Evolutionary conservation across 2,329 filamentous ascomycete species (phyloP).

Genomic region (Ascochyta lentis): DNA sequence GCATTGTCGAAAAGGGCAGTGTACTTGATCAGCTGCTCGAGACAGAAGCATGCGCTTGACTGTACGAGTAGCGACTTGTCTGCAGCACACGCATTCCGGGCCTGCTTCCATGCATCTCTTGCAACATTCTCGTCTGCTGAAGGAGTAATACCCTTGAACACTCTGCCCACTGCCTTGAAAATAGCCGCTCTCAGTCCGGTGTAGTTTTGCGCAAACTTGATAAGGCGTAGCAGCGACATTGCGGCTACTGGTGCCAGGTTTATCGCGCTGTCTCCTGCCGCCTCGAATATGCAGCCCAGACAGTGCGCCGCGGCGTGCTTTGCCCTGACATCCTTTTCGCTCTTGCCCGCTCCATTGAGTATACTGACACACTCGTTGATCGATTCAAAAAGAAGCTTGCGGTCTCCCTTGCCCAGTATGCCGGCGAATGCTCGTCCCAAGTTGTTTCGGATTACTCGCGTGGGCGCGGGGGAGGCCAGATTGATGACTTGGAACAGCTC

Average conservation of each 20-base stretch:
- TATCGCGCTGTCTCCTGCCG: constrained; percentile 93
- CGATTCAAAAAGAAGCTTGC: constrained; percentile 91
- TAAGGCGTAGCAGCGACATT: constrained; percentile 73
- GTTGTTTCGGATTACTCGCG: constrained; percentile 88
- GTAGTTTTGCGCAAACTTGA: constrained; percentile 81
- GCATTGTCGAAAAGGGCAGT: constrained; percentile 87
- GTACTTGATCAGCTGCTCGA: constrained; percentile 73
- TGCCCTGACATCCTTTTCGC: constrained; percentile 76
- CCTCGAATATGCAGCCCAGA: constrained; percentile 85
- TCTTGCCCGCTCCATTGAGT: constrained; percentile 72
- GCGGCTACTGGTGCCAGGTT: constrained; percentile 79
- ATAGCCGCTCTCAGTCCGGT: constrained; percentile 81
- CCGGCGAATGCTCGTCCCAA: constrained; percentile 82
- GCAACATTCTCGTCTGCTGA: constrained; percentile 84
- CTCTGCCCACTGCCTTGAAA: constrained; percentile 76
- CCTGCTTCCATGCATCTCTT: constrained; percentile 94
- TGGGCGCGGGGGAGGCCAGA: constrained; percentile 79
- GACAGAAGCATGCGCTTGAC: constrained; percentile 76
- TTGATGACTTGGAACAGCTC: constrained; percentile 94
- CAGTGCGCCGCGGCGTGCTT: constrained; percentile 90
- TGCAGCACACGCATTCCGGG: constrained; percentile 73
- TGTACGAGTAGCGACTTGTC: constrained; percentile 88
- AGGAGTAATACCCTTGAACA: constrained; percentile 74
- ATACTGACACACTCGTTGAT: constrained; percentile 85
- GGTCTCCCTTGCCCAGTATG: constrained; percentile 83